Percentiles rank a stretch among this genome's conserved stretches.
Evolutionary conservation across 1,284 basidiomycete species (phyloP).

Genomic region (Kwoniella shivajii): DNA sequence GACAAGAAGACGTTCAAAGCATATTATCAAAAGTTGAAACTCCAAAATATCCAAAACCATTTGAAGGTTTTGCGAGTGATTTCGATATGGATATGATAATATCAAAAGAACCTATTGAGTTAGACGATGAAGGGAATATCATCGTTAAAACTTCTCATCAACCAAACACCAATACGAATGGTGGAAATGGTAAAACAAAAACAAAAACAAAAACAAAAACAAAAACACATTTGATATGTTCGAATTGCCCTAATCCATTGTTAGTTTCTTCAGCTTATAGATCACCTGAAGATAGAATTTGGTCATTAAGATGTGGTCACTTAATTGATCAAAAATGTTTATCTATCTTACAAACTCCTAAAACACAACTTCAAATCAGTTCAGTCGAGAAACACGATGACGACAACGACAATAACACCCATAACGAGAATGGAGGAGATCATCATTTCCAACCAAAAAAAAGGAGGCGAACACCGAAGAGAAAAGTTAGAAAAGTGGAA

Average conservation of each 20-base stretch:
- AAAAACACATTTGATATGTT: constrained; percentile 42
- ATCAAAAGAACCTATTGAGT: constrained; percentile 19
- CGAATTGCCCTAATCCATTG: constrained; percentile 42
- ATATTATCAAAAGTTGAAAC: constrained; percentile 27
- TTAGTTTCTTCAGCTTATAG: constrained; percentile 38
- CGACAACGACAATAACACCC: constrained; percentile 12
- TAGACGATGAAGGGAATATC: constrained; percentile 37
- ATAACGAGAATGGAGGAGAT: constrained; percentile 1
- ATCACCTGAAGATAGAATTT: constrained; percentile 41
- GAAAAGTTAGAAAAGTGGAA: constrained; percentile 18
- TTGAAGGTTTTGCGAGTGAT: constrained; percentile 25
- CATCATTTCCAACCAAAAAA: background rate
- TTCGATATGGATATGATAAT: constrained; percentile 33
- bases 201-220: background rate
- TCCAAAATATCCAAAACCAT: constrained; percentile 9
- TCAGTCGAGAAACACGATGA: constrained; percentile 15
- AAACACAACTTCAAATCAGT: constrained; percentile 10
- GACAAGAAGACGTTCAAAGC: constrained; percentile 24
- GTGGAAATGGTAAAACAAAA: too few species aligned
- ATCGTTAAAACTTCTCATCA: constrained; percentile 4
- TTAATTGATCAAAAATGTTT: constrained; percentile 51
- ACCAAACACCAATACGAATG: background rate
- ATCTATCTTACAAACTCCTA: constrained; percentile 24
- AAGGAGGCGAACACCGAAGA: constrained; percentile 8
- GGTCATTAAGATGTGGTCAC: constrained; percentile 52